Evolutionary conservation across 2,329 filamentous ascomycete genomes (phyloP).

Genomic region (Lasiodiplodia hormozganensis): DNA sequence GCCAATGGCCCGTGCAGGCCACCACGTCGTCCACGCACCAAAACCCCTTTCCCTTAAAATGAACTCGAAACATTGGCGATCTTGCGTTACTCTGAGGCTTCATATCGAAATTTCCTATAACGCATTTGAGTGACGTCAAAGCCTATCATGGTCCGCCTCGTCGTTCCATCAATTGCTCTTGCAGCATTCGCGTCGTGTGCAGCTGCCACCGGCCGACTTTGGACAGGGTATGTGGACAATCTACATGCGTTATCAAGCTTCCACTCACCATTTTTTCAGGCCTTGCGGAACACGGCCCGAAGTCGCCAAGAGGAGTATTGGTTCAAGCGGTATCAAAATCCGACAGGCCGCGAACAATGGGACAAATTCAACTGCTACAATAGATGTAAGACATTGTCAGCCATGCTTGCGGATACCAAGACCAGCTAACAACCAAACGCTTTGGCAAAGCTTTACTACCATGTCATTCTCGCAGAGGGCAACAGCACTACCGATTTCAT

Average conservation of each 20-base stretch:
- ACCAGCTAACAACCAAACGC: not conserved
- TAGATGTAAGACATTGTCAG: not conserved
- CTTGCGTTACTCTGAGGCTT: not conserved
- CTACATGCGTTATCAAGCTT: not conserved
- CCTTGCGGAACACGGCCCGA: not conserved
- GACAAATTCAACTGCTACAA: not conserved
- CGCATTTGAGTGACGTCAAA: not conserved
- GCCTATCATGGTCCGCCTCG: conserved; percentile 1
- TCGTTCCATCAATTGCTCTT: not conserved
- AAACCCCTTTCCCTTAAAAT: not conserved
- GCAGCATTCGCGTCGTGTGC: conserved; percentile 4
- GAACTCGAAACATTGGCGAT: not conserved
- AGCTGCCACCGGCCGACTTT: not conserved
- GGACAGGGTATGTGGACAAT: not conserved
- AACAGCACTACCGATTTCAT: conserved; percentile 3
- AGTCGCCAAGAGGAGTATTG: not conserved
- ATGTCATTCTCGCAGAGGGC: conserved; percentile 1
- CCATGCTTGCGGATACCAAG: not conserved
- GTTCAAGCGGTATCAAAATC: not conserved
- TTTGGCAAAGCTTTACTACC: not conserved
- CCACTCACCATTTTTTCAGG: not conserved
- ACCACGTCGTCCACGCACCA: not conserved
- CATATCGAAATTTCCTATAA: not conserved
- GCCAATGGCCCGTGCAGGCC: not conserved
- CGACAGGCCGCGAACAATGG: not conserved